Evolutionary conservation across 345 rosid species (phyloP).

Genomic region (Aquilaria malaccensis): DNA sequence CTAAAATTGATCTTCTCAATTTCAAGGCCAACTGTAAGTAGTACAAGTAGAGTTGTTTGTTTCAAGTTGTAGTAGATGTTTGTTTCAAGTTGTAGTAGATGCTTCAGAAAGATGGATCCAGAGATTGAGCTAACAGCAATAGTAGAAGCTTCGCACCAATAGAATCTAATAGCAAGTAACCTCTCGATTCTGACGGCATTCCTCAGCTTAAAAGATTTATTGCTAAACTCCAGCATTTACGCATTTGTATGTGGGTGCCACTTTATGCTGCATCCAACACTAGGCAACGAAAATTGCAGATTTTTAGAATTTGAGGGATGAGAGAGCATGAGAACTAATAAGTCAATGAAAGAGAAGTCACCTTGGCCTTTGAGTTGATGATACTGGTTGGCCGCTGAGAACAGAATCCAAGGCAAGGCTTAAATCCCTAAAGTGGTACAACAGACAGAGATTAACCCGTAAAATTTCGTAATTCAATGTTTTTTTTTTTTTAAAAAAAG

Average conservation of each 20-base stretch:
- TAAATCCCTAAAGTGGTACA: constrained; percentile 44
- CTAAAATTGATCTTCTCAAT: too few relatives aligned
- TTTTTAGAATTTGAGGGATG: constrained; percentile 1
- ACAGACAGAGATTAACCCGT: neutral
- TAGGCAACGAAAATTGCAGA: constrained; percentile 12
- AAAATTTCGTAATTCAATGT: neutral
- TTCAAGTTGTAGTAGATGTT: too few relatives aligned
- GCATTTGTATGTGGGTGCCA: constrained; percentile 56
- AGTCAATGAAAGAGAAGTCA: constrained; percentile 8
- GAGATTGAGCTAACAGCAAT: too few relatives aligned
- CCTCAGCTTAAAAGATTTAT: too few relatives aligned
- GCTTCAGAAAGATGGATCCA: too few relatives aligned
- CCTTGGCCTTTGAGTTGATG: constrained; percentile 77
- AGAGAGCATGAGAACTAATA: neutral
- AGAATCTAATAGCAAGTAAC: too few relatives aligned
- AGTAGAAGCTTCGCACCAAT: too few relatives aligned
- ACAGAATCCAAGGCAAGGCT: constrained; percentile 62
- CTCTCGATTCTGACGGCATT: too few relatives aligned
- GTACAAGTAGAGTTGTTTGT: too few relatives aligned
- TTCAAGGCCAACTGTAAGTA: too few relatives aligned
- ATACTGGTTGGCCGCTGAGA: constrained; percentile 69
- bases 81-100: too few relatives aligned
- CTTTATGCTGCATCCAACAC: constrained; percentile 96
- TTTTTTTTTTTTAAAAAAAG: too few relatives aligned
- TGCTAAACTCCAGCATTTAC: constrained; percentile 4